Evolutionary conservation across 2,329 filamentous ascomycete genomes (phyloP).

Genomic region (Zasmidium angulare): DNA sequence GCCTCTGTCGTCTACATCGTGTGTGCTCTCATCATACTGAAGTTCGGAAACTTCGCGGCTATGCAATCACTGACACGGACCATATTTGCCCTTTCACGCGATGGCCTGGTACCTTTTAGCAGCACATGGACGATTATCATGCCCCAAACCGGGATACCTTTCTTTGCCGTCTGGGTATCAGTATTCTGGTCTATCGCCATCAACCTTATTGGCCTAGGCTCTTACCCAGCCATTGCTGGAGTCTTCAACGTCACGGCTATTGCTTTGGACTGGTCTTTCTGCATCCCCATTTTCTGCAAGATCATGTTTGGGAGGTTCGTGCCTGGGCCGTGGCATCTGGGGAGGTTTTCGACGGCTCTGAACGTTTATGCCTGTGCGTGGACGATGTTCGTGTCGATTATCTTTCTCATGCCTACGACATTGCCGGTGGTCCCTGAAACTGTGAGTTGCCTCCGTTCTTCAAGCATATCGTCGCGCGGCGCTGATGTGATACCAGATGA

Average conservation of each 20-base stretch:
- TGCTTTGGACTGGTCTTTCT: slow-evolving; percentile 56
- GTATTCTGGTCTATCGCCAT: slow-evolving; percentile 56
- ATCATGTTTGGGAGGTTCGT: slow-evolving; percentile 50
- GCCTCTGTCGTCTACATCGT: slow-evolving; percentile 57
- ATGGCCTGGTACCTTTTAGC: slow-evolving; percentile 51
- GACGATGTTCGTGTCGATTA: slow-evolving; percentile 55
- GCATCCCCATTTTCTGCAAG: slow-evolving; percentile 58
- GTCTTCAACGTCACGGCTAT: slow-evolving; percentile 58
- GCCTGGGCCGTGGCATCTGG: slow-evolving; percentile 55
- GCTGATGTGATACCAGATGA: slow-evolving; percentile 45
- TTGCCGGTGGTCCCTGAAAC: slow-evolving; percentile 48
- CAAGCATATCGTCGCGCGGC: background rate
- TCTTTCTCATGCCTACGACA: slow-evolving; percentile 54
- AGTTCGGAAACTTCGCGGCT: slow-evolving; percentile 60
- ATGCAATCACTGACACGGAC: slow-evolving; percentile 56
- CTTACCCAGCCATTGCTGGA: slow-evolving; percentile 53
- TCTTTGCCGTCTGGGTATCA: slow-evolving; percentile 58
- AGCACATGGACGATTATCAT: slow-evolving; percentile 52
- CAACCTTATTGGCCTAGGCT: slow-evolving; percentile 60
- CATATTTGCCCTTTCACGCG: slow-evolving; percentile 57
- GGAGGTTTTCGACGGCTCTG: slow-evolving; percentile 35
- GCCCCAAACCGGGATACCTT: slow-evolving; percentile 51
- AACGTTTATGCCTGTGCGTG: slow-evolving; percentile 54
- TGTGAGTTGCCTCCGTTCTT: slow-evolving; percentile 32
- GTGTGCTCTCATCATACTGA: slow-evolving; percentile 52